Evolutionary conservation across 179 eudicot genomes (phyloP), one percentile per base, ranked within the genome.

Genomic region (Amaranthus tricolor): DNA sequence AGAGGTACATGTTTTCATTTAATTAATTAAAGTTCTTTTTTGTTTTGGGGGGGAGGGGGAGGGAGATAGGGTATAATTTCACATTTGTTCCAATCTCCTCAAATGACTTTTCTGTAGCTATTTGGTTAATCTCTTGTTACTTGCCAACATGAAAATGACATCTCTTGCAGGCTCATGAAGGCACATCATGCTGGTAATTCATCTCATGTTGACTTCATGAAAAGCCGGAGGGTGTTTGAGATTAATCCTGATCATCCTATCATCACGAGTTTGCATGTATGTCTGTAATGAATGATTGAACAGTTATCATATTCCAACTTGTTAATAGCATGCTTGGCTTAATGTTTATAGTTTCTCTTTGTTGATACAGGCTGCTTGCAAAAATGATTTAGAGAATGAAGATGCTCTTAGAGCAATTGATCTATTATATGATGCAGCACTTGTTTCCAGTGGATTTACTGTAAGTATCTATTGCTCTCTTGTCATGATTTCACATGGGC

Each of bases 361-460:
- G 66, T 74, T 58, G 44, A 31, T 75, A 76, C 84, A 95, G 99
- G 92, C 76, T 66, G 97, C 95, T 45, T 81, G 84, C 87, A 85
- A 68, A 74, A 83, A 70, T 81, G 86, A 77, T 62, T 85, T 88
- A 53, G 83, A 88, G 57, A 91, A 93, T 78, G 96, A 89, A 71
- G 97, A 90, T 78, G 93, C 96, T 66, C 81, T 90, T 67, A 88
- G 86, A 81, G 99, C 97, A 62, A 79, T 95, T 79, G 97, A 95
- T 83, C 89, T 95, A 70, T 81, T 93, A 77, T 95, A 86, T 73
- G 97, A 93, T 65, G 84, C 97, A 11, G 99, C 99, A 11, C 72
- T 92, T 55, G 75, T 95, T 48, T 88, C 99, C 31, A 90, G 97
- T 70, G 99, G 99, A 73, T 95, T 88, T 83, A 93, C 97, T 58